Percentiles rank a stretch among this genome's conserved stretches.
Evolutionary conservation across 1,139 yeast genomes (phyloP).

Genomic region (Blastobotrys serpentis): DNA sequence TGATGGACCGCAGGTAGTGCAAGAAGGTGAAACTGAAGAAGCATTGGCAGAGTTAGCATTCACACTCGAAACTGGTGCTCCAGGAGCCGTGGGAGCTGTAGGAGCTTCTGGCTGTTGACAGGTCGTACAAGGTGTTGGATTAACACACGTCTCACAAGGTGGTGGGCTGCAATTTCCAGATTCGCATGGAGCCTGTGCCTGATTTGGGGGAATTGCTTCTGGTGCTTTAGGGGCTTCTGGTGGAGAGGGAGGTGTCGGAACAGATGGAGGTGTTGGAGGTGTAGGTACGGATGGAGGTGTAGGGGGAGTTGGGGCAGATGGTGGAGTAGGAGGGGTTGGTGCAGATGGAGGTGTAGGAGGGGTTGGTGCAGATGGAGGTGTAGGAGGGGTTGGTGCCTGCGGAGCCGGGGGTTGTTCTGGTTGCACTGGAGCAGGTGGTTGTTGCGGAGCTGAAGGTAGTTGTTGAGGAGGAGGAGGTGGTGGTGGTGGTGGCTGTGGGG

Average conservation of each 20-base stretch:
- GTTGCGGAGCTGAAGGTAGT: constrained; percentile 4
- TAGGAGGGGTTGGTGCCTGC: neutral
- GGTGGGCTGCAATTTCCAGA: neutral
- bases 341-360: neutral
- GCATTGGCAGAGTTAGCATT: neutral
- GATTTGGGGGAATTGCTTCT: neutral
- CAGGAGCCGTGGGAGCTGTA: constrained; percentile 6
- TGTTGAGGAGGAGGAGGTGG: constrained; percentile 7
- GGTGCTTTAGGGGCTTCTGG: constrained; percentile 6
- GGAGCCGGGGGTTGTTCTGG: neutral
- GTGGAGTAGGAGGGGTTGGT: neutral
- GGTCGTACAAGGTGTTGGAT: neutral
- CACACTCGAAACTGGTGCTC: neutral
- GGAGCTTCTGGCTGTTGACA: constrained; percentile 5
- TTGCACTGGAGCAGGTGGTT: neutral
- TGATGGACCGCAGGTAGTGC: neutral
- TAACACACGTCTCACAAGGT: neutral
- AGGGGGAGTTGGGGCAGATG: constrained; percentile 3
- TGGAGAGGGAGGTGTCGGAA: neutral
- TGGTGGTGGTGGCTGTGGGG: no score
- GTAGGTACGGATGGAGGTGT: constrained; percentile 7
- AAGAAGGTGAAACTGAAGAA: neutral
- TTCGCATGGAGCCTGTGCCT: neutral
- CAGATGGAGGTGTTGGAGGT: constrained; percentile 4
- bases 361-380: neutral